Evolutionary conservation across 345 rosid species (phyloP), one percentile per base, ranked within the genome.

Genomic region (Populus davidiana): DNA sequence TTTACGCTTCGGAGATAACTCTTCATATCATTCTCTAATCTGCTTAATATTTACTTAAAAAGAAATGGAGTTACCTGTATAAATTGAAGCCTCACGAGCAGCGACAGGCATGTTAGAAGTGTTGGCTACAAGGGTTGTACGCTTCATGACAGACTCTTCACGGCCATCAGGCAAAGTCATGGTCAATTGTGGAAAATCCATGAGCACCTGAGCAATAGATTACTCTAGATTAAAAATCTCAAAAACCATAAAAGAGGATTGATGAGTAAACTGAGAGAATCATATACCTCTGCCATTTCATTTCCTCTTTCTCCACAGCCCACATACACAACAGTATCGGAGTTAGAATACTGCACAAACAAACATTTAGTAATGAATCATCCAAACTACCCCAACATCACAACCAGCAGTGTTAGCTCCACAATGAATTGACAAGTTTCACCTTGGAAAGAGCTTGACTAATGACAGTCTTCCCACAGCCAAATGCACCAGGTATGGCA

Each of bases 371-470:
- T 25, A 35, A 72, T 59, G 36, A 84, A 65, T 27, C 70, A 82
- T 44, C 65, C 12, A 1, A 14, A 59, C 44, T 6, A 21, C 69
- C 63, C 82, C 68, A 72, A 41, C 12, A 59, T 35, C 62, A 21
- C 6, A 50, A 61, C 61, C 41, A 67, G n/a, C 11, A 41, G 49
- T 78, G 38, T 6, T 63, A 67, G n/a, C 47, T 14, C 61, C 63
- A 27, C 16, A 56, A 52, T 35, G 71, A 39, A 61, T 59, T 64
- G 11, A 69, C 18, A 85, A 84, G 17, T 39, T 61, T 78, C 81
- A 96, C 99, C 98, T 96, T 96, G 31, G 99, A 96, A 85, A 96
- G 98, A 83, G 99, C 99, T 87, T 96, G 99, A 86, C 99, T 96
- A 75, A 96, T 96, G 82, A 96, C 99, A 72, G 99, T 96, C 91